Conservation (phyloP, 75 land plant genomes). For the Selaginella moellendorffii region DNA sequence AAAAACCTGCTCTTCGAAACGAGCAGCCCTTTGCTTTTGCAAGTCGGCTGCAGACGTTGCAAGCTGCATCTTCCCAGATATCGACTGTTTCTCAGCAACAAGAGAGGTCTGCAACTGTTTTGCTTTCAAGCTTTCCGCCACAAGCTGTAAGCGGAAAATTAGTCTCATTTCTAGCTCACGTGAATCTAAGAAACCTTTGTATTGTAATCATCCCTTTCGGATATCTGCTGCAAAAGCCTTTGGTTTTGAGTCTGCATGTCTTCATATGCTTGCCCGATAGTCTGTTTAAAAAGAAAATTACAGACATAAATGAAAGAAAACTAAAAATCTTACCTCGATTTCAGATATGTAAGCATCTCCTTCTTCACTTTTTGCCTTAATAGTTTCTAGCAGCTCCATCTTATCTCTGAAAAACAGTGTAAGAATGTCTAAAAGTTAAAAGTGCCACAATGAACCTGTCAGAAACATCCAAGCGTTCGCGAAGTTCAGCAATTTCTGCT, state of each 20-base stretch:
- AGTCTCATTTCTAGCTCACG: too few relatives aligned
- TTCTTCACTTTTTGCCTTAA: conserved; percentile 73
- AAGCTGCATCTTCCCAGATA: conserved; percentile 42
- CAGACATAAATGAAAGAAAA: not conserved
- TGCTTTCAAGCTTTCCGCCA: conserved; percentile 54
- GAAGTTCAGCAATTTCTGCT: conserved; percentile 76
- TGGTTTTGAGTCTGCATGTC: conserved; percentile 95
- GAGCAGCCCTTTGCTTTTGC: conserved; percentile 37
- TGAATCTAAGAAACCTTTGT: conserved; percentile 60
- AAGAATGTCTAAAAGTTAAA: not conserved
- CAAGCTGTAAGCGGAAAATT: conserved; percentile 58
- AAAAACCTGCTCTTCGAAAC: conserved; percentile 89
- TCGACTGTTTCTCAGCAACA: conserved; percentile 34
- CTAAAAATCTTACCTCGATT: conserved; percentile 58
- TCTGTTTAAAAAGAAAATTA: conserved; percentile 29
- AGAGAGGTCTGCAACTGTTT: conserved; percentile 50
- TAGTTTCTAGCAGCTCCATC: conserved; percentile 41
- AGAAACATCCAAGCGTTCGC: conserved; percentile 58
- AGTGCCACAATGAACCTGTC: conserved; percentile 39
- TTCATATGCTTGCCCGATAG: conserved; percentile 98
- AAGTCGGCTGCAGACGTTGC: conserved; percentile 36
- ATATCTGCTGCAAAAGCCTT: conserved; percentile 81
- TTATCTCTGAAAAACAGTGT: conserved; percentile 35
- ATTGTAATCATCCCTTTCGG: conserved; percentile 95
- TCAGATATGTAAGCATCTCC: conserved; percentile 77